phyloP scores from a whole-genome alignment of 1,139 yeast species.

The Torulaspora globosa region DNA sequence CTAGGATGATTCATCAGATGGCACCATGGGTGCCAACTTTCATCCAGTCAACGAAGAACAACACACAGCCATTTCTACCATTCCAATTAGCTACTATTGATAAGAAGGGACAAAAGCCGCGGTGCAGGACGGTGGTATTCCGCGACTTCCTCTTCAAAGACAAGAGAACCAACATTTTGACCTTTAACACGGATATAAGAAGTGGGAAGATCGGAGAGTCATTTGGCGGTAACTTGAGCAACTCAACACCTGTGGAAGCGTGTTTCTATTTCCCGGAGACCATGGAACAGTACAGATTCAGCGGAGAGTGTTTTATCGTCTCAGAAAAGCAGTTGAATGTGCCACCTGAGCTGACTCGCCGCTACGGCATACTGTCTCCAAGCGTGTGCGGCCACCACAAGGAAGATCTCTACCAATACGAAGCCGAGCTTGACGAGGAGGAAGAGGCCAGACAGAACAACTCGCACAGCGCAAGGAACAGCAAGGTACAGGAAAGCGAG shows the following conservation, averaged over 20 bases:
- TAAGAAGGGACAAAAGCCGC: conserved; percentile 46
- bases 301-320: conserved; percentile 51
- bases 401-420: conserved; percentile 18
- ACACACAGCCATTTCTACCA: conserved; percentile 46
- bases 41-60: conserved; percentile 47
- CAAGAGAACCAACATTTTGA: conserved; percentile 59
- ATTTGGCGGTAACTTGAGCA: conserved; percentile 42
- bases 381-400: conserved; percentile 21
- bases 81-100: conserved; percentile 72
- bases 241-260: conserved; percentile 52
- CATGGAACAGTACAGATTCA: conserved; percentile 66
- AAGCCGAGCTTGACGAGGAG: conserved; percentile 15
- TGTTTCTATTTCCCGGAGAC: conserved; percentile 64
- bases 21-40: conserved; percentile 72
- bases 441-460: conserved; percentile 4
- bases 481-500: not conserved
- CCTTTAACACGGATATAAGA: conserved; percentile 70
- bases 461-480: not conserved
- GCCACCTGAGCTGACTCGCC: conserved; percentile 15
- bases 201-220: conserved; percentile 56
- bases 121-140: conserved; percentile 63
- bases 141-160: conserved; percentile 76
- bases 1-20: conserved; percentile 45
- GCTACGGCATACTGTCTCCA: conserved; percentile 35
- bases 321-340: conserved; percentile 17